Conservation (phyloP, 108 stramenopile species). For the Nannochloropsis salina region DNA sequence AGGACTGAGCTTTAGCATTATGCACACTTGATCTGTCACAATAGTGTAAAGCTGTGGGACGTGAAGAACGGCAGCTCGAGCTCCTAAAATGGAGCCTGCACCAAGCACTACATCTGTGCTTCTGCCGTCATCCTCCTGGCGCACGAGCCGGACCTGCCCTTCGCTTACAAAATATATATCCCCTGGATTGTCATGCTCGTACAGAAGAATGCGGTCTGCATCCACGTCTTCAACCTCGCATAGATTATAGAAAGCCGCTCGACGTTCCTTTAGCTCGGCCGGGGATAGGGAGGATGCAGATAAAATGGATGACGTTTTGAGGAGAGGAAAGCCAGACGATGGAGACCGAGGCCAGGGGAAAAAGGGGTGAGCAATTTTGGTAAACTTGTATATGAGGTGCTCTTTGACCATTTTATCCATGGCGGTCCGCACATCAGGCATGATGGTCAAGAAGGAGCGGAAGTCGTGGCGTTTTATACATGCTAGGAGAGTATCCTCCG, state of each 20-base stretch:
- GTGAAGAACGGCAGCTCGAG: background rate
- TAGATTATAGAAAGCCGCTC: background rate
- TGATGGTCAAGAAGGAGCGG: slow-evolving; percentile 19
- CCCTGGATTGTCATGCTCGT: background rate
- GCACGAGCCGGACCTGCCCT: slow-evolving; percentile 5
- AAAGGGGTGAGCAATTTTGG: background rate
- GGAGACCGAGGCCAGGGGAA: background rate
- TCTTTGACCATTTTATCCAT: slow-evolving; percentile 8
- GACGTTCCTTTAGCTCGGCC: background rate
- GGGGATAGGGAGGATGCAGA: slow-evolving; percentile 11
- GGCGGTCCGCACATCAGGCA: slow-evolving; percentile 16
- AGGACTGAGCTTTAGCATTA: background rate
- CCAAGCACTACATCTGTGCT: background rate
- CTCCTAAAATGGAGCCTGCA: background rate
- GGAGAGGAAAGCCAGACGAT: background rate
- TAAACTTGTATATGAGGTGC: slow-evolving; percentile 11
- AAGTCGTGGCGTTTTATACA: background rate
- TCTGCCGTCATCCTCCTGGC: background rate
- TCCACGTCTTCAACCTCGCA: slow-evolving; percentile 14
- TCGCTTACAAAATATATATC: background rate
- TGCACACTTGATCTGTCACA: background rate
- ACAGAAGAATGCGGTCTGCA: background rate
- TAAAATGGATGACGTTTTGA: background rate
- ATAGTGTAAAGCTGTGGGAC: background rate
- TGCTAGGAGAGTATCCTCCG: background rate